These are phyloP conservation scores for Blastobotrys buckinghamii DNA, from an alignment of 1,139 yeast genomes.

Conservation along the genomic window DNA sequence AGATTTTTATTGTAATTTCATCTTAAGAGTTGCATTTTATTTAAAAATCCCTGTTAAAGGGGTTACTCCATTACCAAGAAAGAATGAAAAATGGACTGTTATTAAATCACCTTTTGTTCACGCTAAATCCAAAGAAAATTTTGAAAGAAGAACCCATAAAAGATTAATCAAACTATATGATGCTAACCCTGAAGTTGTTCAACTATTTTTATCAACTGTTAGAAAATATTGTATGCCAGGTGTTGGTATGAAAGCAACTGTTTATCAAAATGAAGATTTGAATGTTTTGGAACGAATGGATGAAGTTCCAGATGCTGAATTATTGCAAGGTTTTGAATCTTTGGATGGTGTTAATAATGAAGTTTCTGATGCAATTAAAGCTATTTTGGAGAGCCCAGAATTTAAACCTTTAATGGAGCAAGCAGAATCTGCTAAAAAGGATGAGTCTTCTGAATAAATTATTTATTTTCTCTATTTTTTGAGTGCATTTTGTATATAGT, in stretches of 20 bases:
- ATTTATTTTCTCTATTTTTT: too few relatives aligned
- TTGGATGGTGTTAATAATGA: slow-evolving; percentile 42
- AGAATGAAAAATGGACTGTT: slow-evolving; percentile 89
- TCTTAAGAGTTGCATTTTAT: slow-evolving; percentile 83
- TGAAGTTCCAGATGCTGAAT: slow-evolving; percentile 6
- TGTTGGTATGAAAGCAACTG: slow-evolving; percentile 73
- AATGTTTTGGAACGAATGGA: slow-evolving; percentile 30
- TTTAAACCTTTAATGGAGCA: slow-evolving; percentile 38
- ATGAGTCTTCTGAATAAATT: too few relatives aligned
- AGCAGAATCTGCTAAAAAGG: not conserved
- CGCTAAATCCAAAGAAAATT: slow-evolving; percentile 92
- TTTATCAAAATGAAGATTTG: slow-evolving; percentile 56
- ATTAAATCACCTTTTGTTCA: slow-evolving; percentile 91
- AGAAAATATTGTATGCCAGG: slow-evolving; percentile 75
- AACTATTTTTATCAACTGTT: slow-evolving; percentile 73
- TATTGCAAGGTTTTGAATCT: slow-evolving; percentile 4
- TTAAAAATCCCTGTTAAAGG: slow-evolving; percentile 79
- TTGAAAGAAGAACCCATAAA: slow-evolving; percentile 79
- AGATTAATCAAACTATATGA: slow-evolving; percentile 73
- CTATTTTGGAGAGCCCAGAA: slow-evolving; percentile 58
- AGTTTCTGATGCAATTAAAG: slow-evolving; percentile 66
- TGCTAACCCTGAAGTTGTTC: slow-evolving; percentile 78
- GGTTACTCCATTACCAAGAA: slow-evolving; percentile 59
- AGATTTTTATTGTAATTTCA: slow-evolving; percentile 77
- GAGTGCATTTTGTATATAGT: too few relatives aligned